Percentiles rank a stretch among this genome's conserved stretches.
phyloP scores from a whole-genome alignment of 306 rosid species.

The Pterocarpus macrocarpus region DNA sequence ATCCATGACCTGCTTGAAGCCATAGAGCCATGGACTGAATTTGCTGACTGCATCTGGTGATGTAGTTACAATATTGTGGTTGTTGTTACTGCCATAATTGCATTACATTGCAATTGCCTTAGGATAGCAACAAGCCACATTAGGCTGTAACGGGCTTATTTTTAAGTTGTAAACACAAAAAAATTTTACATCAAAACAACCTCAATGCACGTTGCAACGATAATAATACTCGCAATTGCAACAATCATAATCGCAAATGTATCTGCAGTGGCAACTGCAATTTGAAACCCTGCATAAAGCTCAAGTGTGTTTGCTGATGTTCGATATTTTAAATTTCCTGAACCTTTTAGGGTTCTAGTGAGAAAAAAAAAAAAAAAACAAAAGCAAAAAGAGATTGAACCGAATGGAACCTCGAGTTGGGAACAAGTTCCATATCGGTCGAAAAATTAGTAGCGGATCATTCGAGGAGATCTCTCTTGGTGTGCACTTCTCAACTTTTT shows the following conservation, averaged over 20 bases:
- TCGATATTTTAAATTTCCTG: constrained; percentile 39
- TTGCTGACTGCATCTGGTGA: too few relatives aligned
- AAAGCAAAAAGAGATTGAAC: background rate
- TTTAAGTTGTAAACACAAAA: too few relatives aligned
- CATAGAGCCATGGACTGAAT: background rate
- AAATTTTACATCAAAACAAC: too few relatives aligned
- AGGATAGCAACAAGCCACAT: too few relatives aligned
- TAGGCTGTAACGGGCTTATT: too few relatives aligned
- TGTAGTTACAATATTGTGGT: too few relatives aligned
- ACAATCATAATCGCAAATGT: too few relatives aligned
- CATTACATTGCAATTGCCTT: too few relatives aligned
- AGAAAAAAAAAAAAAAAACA: background rate
- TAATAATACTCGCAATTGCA: too few relatives aligned
- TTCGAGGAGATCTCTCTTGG: constrained; percentile 99
- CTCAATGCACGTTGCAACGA: too few relatives aligned
- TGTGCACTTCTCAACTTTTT: constrained; percentile 6
- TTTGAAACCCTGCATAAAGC: background rate
- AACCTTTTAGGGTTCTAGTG: constrained; percentile 47
- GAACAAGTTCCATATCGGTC: constrained; percentile 91
- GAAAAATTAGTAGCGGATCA: constrained; percentile 98
- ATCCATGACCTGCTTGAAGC: constrained; percentile 46
- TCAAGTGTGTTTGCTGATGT: constrained; percentile 25
- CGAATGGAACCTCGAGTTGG: constrained; percentile 93
- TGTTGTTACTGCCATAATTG: too few relatives aligned
- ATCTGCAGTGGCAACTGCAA: too few relatives aligned